Conservation (phyloP, 2,329 filamentous ascomycete species). For the Penicillium paneum region DNA sequence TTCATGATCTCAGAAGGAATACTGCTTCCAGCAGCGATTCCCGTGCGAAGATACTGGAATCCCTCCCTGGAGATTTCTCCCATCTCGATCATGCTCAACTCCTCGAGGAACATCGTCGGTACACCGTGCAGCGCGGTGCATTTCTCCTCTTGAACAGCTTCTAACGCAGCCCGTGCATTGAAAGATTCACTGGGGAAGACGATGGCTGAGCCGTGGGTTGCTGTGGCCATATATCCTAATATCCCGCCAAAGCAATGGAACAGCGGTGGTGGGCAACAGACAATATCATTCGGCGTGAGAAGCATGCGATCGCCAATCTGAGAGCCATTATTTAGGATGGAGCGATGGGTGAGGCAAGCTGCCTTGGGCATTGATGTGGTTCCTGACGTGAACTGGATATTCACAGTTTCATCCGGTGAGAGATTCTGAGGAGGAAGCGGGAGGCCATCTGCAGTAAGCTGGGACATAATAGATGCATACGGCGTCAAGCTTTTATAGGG, state of each 20-base stretch:
- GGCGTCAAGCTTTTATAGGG: conserved; percentile 44
- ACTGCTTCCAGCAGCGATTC: conserved; percentile 84
- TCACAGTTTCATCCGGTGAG: conserved; percentile 71
- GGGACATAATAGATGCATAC: conserved; percentile 47
- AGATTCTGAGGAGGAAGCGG: conserved; percentile 46
- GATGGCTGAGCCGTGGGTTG: conserved; percentile 74
- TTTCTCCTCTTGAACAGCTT: conserved; percentile 60
- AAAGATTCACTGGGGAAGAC: conserved; percentile 86
- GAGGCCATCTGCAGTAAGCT: conserved; percentile 40
- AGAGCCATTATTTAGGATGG: conserved; percentile 88
- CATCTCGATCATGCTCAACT: conserved; percentile 70
- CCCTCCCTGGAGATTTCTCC: conserved; percentile 49
- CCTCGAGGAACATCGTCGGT: conserved; percentile 89
- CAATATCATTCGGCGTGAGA: conserved; percentile 67
- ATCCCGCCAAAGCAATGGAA: conserved; percentile 81
- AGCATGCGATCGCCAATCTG: conserved; percentile 84
- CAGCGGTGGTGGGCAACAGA: conserved; percentile 60
- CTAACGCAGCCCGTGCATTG: conserved; percentile 69
- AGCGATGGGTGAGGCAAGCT: conserved; percentile 77
- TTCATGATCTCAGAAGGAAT: conserved; percentile 73
- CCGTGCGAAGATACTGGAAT: conserved; percentile 71
- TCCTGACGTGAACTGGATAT: conserved; percentile 97
- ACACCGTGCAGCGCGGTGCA: conserved; percentile 80
- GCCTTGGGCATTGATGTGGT: conserved; percentile 90
- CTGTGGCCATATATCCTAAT: conserved; percentile 93